These are phyloP conservation scores for Millerozyma miso DNA, from an alignment of 805 yeast species.

Conservation along the genomic window DNA sequence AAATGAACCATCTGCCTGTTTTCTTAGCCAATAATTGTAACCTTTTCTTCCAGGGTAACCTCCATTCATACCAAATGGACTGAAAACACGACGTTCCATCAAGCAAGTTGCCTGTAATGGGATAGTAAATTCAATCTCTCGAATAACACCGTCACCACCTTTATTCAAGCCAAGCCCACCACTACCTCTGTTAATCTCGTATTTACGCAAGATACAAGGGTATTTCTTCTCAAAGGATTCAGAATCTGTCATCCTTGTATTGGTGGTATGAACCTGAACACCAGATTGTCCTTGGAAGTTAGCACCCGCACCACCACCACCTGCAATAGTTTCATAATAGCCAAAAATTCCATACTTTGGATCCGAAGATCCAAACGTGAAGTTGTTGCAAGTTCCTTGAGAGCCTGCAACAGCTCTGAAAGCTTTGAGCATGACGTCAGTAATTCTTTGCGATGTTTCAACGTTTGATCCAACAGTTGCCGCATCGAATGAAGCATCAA, in stretches of 20 bases:
- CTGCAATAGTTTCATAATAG: constrained; percentile 91
- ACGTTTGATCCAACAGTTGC: constrained; percentile 94
- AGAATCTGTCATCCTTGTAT: constrained; percentile 87
- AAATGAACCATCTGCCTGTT: constrained; percentile 13
- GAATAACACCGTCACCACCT: constrained; percentile 85
- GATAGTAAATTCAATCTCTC: constrained; percentile 73
- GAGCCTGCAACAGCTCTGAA: constrained; percentile 91
- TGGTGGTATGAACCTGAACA: constrained; percentile 93
- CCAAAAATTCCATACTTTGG: constrained; percentile 61
- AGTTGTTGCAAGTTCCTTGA: constrained; percentile 92
- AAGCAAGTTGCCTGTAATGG: constrained; percentile 64
- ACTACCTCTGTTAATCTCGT: constrained; percentile 62
- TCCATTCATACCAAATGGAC: constrained; percentile 85
- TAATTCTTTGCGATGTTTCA: constrained; percentile 88
- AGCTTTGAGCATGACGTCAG: constrained; percentile 84
- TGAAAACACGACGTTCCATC: constrained; percentile 78
- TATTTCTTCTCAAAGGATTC: constrained; percentile 86
- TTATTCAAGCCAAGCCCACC: constrained; percentile 73
- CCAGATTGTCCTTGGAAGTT: constrained; percentile 84
- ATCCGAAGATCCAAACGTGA: constrained; percentile 85
- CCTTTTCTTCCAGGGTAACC: constrained; percentile 80
- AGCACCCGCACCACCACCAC: constrained; percentile 91
- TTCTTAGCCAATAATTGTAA: constrained; percentile 30
- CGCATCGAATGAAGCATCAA: constrained; percentile 77
- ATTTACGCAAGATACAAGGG: constrained; percentile 74